Base-by-base conservation (phyloP, 805 yeast genomes). In the Blastobotrys attinorum region DNA sequence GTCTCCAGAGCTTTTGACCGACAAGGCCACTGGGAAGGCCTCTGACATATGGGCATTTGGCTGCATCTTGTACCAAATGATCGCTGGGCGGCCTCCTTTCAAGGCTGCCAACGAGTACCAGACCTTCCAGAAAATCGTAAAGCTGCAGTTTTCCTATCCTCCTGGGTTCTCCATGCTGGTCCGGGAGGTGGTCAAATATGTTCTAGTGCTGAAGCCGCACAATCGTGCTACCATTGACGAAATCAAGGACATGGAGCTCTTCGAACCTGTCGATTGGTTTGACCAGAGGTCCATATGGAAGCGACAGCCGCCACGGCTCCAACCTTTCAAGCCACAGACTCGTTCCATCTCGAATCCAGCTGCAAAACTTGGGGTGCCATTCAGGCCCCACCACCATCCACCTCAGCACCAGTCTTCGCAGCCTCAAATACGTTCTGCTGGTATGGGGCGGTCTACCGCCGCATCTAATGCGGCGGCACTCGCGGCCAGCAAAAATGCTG, bases 11-110 rank as follows among this genome's bases (percentile, higher is more conserved):
- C 66, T 92, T 33, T 67, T 92, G 39, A 74, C 79, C 39, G 72
- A 76, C 54, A 92, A 90, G 60, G 70, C 74, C 31, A 86, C 95
- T 58, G 92, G 95, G 16, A 83, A 77, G 57, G 82, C 81, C 49
- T 73, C 90, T 25, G 97, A 88, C 60, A 64, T 85, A n/a, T 88
- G 97, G 97, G 96, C 97, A 1, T 62, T 87, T 44, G 97, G 96
- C 1, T 88, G 97, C 62, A 83, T 88, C 31, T 63, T 89, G 32
- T 88, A 72, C 60, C 97, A 88, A 62, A 73, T 89, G 57, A 73
- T 85, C 42, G 79, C 82, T 37, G 96, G 96, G 0, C 65, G 68
- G 20, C 96, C 96, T 2, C 96, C 97, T 0, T 88, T 88, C 61
- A 83, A 88, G 60, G 96, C 95, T 0, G 66, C 73, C 17, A 85